Evolutionary conservation across 306 rosid genomes (phyloP), one percentile per base, ranked within the genome.

Genomic region (Quercus robur): DNA sequence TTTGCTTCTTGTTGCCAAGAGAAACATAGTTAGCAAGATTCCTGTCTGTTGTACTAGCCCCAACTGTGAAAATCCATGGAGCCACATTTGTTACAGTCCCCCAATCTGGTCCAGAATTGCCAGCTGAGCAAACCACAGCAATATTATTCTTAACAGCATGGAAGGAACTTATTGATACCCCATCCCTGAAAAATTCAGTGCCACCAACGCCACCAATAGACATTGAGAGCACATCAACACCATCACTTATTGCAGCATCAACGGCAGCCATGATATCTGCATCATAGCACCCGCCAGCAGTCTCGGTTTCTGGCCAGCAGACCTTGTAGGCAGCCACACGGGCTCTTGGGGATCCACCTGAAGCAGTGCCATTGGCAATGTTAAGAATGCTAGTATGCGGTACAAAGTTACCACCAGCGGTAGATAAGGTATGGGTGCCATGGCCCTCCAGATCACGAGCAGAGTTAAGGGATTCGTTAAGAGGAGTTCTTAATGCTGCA

Each of bases 381-480:
- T 97, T 94, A 6, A 87, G 80, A 6, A 90, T 86, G 73, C 41
- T 86, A 1, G 81, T 93, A 5, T 85, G 83, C 0, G 28, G 2
- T 8, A 90, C 92, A 54, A 84, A 86, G 56, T 28, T 95, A 8
- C 98, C 99, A 1, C 91, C 98, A 0, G 97, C 98, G 0, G 98
- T 95, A n/a, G 99, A 95, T 59, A 95, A 79, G 44, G 99, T 95
- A 44, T 95, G 99, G 14, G 97, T 20, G 5, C 99, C 99, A 71
- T 95, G 98, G 59, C 99, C 99, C 0, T 66, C 87, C 2, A 28
- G 0, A 86, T 95, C 99, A 2, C 97, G 87, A 0, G 89, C 75
- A 6, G 81, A 77, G 46, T 73, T 4, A 2, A 13, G 14, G 4
- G 88, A 74, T 3, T 1, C 6, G 15, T 70, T 73, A 1, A 80